Percentiles rank a stretch among this genome's conserved stretches.
Conservation (phyloP, 768 basidiomycete genomes). For the Leccinum boreale region DNA sequence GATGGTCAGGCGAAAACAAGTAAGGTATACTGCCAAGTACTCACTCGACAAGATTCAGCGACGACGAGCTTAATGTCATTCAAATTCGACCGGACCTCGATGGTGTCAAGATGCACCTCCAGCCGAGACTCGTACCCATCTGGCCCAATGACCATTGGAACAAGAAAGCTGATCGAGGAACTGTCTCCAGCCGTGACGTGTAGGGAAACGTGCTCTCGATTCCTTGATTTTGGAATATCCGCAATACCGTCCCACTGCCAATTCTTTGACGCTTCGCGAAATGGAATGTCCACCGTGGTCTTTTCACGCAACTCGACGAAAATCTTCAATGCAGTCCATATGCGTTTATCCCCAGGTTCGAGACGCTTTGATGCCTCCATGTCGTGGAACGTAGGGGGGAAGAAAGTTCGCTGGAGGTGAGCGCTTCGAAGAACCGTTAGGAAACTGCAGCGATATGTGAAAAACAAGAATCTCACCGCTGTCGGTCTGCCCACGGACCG, state of each 20-base stretch:
- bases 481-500: constrained; percentile 96
- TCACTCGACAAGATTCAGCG: constrained; percentile 76
- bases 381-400: constrained; percentile 76
- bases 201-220: constrained; percentile 67
- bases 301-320: constrained; percentile 79
- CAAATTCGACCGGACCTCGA: constrained; percentile 79
- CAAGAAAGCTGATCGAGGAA: constrained; percentile 80
- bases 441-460: background rate
- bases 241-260: constrained; percentile 86
- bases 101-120: constrained; percentile 77
- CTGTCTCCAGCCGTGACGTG: constrained; percentile 73
- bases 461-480: constrained; percentile 50
- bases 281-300: constrained; percentile 80
- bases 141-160: constrained; percentile 75
- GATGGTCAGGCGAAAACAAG: constrained; percentile 3
- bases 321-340: constrained; percentile 78
- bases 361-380: constrained; percentile 52
- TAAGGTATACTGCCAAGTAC: constrained; percentile 15
- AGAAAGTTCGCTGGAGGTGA: constrained; percentile 78
- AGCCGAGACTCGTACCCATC: constrained; percentile 77
- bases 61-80: constrained; percentile 80
- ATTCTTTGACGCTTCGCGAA: constrained; percentile 92
- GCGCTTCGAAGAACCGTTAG: constrained; percentile 39
- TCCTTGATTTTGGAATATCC: constrained; percentile 47
- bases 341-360: constrained; percentile 74